Base-by-base conservation (phyloP, 352 stramenopile genomes). In the Phytophthora constricta region DNA sequence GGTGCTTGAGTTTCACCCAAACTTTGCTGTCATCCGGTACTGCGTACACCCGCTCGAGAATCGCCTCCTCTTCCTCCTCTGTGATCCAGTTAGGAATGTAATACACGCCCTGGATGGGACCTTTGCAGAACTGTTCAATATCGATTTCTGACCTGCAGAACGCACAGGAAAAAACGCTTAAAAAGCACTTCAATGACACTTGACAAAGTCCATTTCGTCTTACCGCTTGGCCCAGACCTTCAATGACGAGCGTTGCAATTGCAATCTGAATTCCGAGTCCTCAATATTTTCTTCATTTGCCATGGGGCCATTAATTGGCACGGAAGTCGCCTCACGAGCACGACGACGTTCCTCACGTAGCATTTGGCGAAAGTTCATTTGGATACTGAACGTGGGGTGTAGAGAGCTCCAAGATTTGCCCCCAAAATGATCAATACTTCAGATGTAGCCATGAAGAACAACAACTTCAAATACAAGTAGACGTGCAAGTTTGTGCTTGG, bases 51-150 rank as follows among this genome's bases (percentile, higher is more conserved):
- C 79, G 76, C 20, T 80, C 71, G 20, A 91, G 62, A 11, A 93
- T 84, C 27, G 76, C 78, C 3, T 58, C 45, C 46, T 92, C 84
- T 49, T 92, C 84, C 9, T 79, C 70, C 20, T 76, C 34, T 11
- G 78, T 77, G 61, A 92, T 72, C 80, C 80, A 92, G 28, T 92
- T 70, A 11, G 82, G 80, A 14, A 92, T 71, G 58, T 88, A 90
- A 42, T 82, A 87, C 22, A 89, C 77, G 0, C 61, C 75, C 10
- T 70, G 56, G 42, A 92, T 88, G 0, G 62, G 72, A 0, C 68
- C 67, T 33, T 73, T 66, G 3, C 51, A 64, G 46, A 80, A 86
- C 9, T 48, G 47, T 4, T 76, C 66, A 0, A 89, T 56, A 13
- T 84, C 64, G 1, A 86, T 58, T 19, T 55, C 48, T 5, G 53